Evolutionary conservation across 768 basidiomycete species (phyloP).

Genomic region (Gelatoporia subvermispora): DNA sequence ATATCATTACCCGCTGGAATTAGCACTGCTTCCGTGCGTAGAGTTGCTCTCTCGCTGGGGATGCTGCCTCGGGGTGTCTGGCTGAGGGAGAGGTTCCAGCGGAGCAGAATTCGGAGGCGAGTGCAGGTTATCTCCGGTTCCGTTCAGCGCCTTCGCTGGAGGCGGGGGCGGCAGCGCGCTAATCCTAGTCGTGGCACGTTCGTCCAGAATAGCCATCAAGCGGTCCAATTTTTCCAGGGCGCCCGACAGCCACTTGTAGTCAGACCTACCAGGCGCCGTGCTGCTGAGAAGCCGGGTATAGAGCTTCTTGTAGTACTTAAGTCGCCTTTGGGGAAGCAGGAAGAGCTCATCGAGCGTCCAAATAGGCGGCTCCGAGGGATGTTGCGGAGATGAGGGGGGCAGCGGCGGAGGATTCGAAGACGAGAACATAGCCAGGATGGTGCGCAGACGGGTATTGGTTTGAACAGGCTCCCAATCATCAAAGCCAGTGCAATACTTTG

Average conservation of each 20-base stretch:
- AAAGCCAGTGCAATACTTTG: conserved; percentile 70
- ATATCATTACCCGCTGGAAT: conserved; percentile 51
- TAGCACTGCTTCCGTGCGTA: conserved; percentile 31
- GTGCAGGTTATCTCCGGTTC: conserved; percentile 42
- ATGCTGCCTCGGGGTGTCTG: conserved; percentile 4
- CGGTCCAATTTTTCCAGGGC: conserved; percentile 78
- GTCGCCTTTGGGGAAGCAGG: conserved; percentile 73
- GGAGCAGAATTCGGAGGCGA: no score
- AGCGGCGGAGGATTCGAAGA: conserved; percentile 53
- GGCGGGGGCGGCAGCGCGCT: conserved; percentile 13
- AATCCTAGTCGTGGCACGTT: conserved; percentile 38
- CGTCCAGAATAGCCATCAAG: conserved; percentile 65
- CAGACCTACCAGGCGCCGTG: conserved; percentile 80
- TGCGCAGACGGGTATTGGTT: conserved; percentile 65
- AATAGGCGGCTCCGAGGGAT: conserved; percentile 31
- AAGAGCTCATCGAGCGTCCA: conserved; percentile 92
- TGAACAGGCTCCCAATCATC: conserved; percentile 80
- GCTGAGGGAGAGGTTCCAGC: no score
- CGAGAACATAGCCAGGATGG: conserved; percentile 69
- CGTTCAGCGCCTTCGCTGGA: conserved; percentile 35
- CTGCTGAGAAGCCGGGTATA: conserved; percentile 83
- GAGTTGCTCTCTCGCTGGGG: conserved; percentile 21
- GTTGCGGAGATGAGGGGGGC: conserved; percentile 29
- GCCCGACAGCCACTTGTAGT: conserved; percentile 73
- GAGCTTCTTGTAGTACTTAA: conserved; percentile 90